These are phyloP conservation scores for Monosporascus sp. DNA, from an alignment of 2,329 filamentous ascomycete species.

Conservation along the genomic window DNA sequence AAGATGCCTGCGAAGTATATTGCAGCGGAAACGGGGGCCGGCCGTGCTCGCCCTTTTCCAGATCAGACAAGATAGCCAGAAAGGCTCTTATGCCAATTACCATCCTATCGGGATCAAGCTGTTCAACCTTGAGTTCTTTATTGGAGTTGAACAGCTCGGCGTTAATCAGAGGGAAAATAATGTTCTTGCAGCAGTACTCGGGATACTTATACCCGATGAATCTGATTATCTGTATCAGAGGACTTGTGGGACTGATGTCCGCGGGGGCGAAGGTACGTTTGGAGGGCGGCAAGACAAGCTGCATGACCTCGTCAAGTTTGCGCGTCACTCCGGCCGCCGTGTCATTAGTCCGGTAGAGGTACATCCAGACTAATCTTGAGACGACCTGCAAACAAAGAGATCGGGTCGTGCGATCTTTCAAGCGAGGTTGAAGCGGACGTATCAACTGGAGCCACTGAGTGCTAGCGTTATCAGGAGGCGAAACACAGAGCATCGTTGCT, in stretches of 20 bases:
- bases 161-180: conserved; percentile 94
- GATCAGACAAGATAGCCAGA: conserved; percentile 83
- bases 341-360: conserved; percentile 80
- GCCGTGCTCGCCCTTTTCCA: conserved; percentile 75
- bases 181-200: conserved; percentile 84
- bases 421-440: conserved; percentile 67
- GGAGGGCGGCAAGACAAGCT: conserved; percentile 73
- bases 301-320: conserved; percentile 86
- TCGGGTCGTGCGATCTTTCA: conserved; percentile 77
- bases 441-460: conserved; percentile 83
- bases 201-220: conserved; percentile 92
- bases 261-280: conserved; percentile 77
- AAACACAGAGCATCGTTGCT: conserved; percentile 81
- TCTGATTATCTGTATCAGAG: conserved; percentile 86
- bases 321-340: conserved; percentile 59
- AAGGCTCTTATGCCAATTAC: conserved; percentile 97
- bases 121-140: conserved; percentile 78
- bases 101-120: conserved; percentile 91
- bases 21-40: conserved; percentile 78
- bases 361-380: conserved; percentile 88
- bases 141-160: conserved; percentile 77
- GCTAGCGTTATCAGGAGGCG: conserved; percentile 75
- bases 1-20: conserved; percentile 35
- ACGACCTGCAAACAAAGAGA: conserved; percentile 82
- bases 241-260: conserved; percentile 79